These are phyloP conservation scores for Emericellopsis cladophorae DNA, from an alignment of 2,329 filamentous ascomycete species.

Conservation along the genomic window DNA sequence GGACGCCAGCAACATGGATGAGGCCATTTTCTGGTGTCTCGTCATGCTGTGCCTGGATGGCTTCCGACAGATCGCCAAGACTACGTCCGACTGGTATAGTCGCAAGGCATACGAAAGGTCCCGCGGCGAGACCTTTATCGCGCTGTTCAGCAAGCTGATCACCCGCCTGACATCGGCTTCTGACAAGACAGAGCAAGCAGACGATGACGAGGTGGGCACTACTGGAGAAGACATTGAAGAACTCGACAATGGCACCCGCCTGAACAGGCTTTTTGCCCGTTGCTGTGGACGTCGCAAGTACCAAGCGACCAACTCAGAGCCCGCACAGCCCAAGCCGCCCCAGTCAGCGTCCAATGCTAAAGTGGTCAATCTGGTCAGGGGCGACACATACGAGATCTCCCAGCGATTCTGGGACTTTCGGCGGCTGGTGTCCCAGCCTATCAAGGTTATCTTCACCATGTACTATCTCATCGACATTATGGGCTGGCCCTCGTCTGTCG, in stretches of 20 bases:
- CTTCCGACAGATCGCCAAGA: constrained; percentile 20
- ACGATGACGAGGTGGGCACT: constrained; percentile 5
- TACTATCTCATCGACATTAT: constrained; percentile 58
- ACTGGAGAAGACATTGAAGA: background rate
- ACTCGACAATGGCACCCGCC: constrained; percentile 1
- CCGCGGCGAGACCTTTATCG: constrained; percentile 51
- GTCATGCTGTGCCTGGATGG: constrained; percentile 21
- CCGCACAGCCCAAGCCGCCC: constrained; percentile 5
- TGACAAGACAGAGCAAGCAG: constrained; percentile 21
- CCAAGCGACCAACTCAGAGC: background rate
- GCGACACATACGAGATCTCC: constrained; percentile 70
- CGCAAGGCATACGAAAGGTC: constrained; percentile 74
- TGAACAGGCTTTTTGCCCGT: constrained; percentile 6
- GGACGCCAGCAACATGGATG: constrained; percentile 12
- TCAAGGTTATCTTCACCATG: constrained; percentile 60
- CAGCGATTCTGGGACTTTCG: constrained; percentile 84
- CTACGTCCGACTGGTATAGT: constrained; percentile 58
- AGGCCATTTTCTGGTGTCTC: constrained; percentile 22
- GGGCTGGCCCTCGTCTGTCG: constrained; percentile 66
- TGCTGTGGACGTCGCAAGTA: constrained; percentile 9
- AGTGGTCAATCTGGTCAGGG: constrained; percentile 77
- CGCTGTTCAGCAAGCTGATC: constrained; percentile 22
- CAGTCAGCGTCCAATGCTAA: constrained; percentile 72
- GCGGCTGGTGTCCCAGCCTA: constrained; percentile 59
- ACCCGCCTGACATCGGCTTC: constrained; percentile 24